Conservation (phyloP, 2,329 filamentous ascomycete species). For the Macrophomina tecta region DNA sequence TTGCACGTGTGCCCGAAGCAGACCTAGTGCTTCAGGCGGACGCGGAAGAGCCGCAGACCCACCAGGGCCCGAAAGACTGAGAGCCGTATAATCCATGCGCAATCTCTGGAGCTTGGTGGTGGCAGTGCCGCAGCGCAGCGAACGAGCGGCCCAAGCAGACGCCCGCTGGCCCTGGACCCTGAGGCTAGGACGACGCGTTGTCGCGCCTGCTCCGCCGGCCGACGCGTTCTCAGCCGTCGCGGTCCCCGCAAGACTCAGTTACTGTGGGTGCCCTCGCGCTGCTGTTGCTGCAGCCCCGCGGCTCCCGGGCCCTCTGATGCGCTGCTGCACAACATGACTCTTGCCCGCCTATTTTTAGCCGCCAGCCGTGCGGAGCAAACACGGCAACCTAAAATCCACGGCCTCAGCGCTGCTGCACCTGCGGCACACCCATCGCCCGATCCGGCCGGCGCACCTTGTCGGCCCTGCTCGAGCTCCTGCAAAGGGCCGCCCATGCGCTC, state of each 20-base stretch:
- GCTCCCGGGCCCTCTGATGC: not conserved
- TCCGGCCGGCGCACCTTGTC: slow-evolving; percentile 5
- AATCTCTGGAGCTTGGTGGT: slow-evolving; percentile 9
- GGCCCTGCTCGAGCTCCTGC: slow-evolving; percentile 16
- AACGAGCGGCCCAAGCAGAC: no score
- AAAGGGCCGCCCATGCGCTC: not conserved
- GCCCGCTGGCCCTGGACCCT: not conserved
- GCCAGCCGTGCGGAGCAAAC: slow-evolving; percentile 16
- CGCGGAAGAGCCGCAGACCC: slow-evolving; percentile 25
- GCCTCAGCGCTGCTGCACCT: not conserved
- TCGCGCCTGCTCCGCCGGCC: not conserved
- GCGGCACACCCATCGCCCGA: not conserved
- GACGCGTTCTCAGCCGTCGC: not conserved
- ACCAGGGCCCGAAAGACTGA: slow-evolving; percentile 19
- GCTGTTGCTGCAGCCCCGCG: slow-evolving; percentile 6
- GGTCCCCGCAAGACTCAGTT: not conserved
- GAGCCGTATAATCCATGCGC: slow-evolving; percentile 14
- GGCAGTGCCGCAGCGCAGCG: slow-evolving; percentile 9
- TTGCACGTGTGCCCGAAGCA: slow-evolving; percentile 9
- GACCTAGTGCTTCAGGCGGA: not conserved
- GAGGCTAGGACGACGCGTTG: not conserved
- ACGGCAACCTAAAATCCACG: slow-evolving; percentile 21
- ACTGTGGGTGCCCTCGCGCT: no score
- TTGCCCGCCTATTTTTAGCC: slow-evolving; percentile 14
- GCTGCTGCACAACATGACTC: slow-evolving; percentile 6